Percentiles rank a stretch among this genome's conserved stretches.
Evolutionary conservation across 2,329 filamentous ascomycete species (phyloP).

Genomic region (Pleomassaria siparia): DNA sequence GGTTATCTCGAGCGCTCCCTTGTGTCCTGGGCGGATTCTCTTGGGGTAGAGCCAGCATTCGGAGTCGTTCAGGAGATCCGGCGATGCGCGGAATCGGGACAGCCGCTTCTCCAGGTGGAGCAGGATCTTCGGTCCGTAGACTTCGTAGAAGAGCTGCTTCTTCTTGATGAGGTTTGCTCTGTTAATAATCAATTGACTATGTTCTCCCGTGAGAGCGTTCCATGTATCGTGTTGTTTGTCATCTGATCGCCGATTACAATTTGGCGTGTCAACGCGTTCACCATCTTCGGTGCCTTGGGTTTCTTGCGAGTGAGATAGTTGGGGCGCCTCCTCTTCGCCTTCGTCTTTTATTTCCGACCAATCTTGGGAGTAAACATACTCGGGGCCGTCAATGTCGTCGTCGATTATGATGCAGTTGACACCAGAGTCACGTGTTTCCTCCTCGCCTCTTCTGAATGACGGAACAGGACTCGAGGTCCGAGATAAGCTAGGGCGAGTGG

Average conservation of each 20-base stretch:
- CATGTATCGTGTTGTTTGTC: too few relatives aligned
- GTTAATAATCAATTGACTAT: too few relatives aligned
- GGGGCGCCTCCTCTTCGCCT: background rate
- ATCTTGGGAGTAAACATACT: background rate
- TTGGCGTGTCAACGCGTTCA: background rate
- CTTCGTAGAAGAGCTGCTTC: too few relatives aligned
- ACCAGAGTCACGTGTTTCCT: slow-evolving; percentile 1
- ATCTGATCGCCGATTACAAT: too few relatives aligned
- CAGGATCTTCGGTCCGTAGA: background rate
- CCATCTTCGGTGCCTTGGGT: too few relatives aligned
- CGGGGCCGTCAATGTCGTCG: background rate
- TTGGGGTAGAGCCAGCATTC: slow-evolving; percentile 14
- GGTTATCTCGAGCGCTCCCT: background rate
- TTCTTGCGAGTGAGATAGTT: background rate
- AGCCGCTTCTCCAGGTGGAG: background rate
- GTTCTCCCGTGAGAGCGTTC: too few relatives aligned
- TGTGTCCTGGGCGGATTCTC: background rate
- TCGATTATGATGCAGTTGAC: background rate
- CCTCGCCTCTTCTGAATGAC: background rate
- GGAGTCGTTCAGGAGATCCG: too few relatives aligned
- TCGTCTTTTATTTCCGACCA: background rate
- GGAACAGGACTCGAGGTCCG: background rate
- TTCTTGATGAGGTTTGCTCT: too few relatives aligned
- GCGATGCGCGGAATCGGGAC: too few relatives aligned
- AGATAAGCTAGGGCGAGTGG: background rate